A percentile compares a stretch with the other conserved stretches of the same genome.
Evolutionary conservation across 2,329 filamentous ascomycete species (phyloP).

Genomic region (Ophiostoma tasmaniense): DNA sequence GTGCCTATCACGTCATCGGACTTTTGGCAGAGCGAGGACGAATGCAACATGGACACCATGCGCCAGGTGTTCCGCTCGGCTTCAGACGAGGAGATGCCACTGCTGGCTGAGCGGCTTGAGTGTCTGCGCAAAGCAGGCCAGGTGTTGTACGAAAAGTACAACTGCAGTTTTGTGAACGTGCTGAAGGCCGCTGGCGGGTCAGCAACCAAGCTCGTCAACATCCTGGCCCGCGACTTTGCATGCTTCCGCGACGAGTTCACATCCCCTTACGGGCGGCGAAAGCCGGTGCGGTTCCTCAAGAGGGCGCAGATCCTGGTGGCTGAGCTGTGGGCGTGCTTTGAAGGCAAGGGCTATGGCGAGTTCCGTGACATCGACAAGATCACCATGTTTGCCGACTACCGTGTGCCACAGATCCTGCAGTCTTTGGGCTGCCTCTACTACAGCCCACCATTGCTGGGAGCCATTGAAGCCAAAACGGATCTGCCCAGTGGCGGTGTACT

Average conservation of each 20-base stretch:
- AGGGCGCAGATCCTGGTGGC: conserved; percentile 93
- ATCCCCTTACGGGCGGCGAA: conserved; percentile 44
- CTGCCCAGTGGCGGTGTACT: conserved; percentile 66
- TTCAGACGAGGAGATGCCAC: conserved; percentile 77
- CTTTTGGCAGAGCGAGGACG: conserved; percentile 72
- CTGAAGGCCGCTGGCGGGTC: conserved; percentile 68
- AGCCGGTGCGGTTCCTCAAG: conserved; percentile 74
- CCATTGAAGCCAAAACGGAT: conserved; percentile 55
- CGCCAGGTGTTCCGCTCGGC: conserved; percentile 75
- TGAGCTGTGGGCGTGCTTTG: conserved; percentile 93
- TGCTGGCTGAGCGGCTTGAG: conserved; percentile 66
- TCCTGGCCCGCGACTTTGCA: conserved; percentile 70
- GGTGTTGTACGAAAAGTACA: conserved; percentile 72
- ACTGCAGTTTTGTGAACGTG: conserved; percentile 64
- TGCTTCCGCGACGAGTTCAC: conserved; percentile 77
- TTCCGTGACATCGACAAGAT: conserved; percentile 91
- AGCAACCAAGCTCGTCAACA: conserved; percentile 75
- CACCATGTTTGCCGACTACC: conserved; percentile 98
- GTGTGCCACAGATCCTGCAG: conserved; percentile 87
- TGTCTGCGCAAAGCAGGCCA: conserved; percentile 77
- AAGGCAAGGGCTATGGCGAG: conserved; percentile 66
- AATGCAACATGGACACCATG: conserved; percentile 67
- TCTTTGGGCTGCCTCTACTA: conserved; percentile 75
- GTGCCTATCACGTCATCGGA: conserved; percentile 79
- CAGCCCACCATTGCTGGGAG: conserved; percentile 66